phyloP scores from a whole-genome alignment of 2,329 filamentous ascomycete species.

The Phialophora tarda region DNA sequence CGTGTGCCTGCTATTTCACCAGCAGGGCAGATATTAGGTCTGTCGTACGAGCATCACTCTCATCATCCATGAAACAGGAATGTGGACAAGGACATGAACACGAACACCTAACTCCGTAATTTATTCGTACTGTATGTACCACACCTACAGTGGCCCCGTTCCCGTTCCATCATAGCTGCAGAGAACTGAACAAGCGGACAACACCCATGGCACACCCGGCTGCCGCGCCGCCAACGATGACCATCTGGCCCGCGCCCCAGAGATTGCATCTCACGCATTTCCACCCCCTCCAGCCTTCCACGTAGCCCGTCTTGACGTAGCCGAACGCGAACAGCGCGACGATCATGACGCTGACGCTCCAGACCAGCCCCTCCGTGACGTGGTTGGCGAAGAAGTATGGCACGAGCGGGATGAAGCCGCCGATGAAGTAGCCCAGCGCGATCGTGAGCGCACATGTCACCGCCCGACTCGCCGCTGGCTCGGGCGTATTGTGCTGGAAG shows the following conservation, averaged over 20 bases:
- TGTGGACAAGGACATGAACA: neutral
- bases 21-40: no score
- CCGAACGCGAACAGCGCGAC: slow-evolving; percentile 59
- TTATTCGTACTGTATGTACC: neutral
- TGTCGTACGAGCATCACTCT: no score
- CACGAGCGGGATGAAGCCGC: slow-evolving; percentile 57
- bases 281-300: slow-evolving; percentile 50
- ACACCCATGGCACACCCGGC: slow-evolving; percentile 70
- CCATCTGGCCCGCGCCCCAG: slow-evolving; percentile 65
- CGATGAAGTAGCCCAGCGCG: slow-evolving; percentile 44
- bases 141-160: neutral
- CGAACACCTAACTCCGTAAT: neutral
- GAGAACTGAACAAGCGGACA: slow-evolving; percentile 28
- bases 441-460: slow-evolving; percentile 49
- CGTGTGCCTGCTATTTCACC: no score
- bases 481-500: slow-evolving; percentile 41
- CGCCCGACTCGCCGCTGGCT: slow-evolving; percentile 46
- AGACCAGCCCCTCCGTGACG: slow-evolving; percentile 51
- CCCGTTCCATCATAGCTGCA: neutral
- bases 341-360: slow-evolving; percentile 58
- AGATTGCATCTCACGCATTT: slow-evolving; percentile 16
- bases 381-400: slow-evolving; percentile 55
- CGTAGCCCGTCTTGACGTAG: slow-evolving; percentile 55
- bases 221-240: slow-evolving; percentile 68
- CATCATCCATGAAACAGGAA: no score